phyloP scores from a whole-genome alignment of 345 rosid species.

The Turritis glabra region DNA sequence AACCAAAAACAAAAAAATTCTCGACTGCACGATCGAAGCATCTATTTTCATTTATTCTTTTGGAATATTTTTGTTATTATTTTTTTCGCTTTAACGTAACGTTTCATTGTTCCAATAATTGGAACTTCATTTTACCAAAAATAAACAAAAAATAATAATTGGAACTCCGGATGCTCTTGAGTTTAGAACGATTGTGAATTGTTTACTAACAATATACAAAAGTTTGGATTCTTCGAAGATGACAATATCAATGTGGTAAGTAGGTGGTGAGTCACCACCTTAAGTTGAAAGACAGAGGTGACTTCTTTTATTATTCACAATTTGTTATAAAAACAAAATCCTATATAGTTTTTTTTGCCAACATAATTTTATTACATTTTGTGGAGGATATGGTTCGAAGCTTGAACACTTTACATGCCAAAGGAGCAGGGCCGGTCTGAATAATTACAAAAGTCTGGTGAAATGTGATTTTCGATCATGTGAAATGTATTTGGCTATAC shows the following conservation, averaged over 20 bases:
- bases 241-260: conserved; percentile 2
- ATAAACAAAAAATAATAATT: too few relatives aligned
- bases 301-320: too few relatives aligned
- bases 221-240: conserved; percentile 6
- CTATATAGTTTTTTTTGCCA: neutral
- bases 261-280: conserved; percentile 7
- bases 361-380: neutral
- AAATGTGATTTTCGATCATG: neutral
- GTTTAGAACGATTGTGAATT: neutral
- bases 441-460: neutral
- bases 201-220: neutral
- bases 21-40: neutral
- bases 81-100: neutral
- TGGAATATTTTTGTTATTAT: neutral
- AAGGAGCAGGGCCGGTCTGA: too few relatives aligned
- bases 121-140: too few relatives aligned
- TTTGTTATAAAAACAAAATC: too few relatives aligned
- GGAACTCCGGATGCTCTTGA: conserved; percentile 4
- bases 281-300: neutral
- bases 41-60: neutral
- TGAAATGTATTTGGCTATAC: neutral
- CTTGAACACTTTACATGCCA: too few relatives aligned
- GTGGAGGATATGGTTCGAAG: neutral
- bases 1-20: too few relatives aligned
- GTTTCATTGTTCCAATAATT: neutral